These are phyloP conservation scores for Cephaloascus fragrans DNA, from an alignment of 805 yeast genomes.

Conservation along the genomic window DNA sequence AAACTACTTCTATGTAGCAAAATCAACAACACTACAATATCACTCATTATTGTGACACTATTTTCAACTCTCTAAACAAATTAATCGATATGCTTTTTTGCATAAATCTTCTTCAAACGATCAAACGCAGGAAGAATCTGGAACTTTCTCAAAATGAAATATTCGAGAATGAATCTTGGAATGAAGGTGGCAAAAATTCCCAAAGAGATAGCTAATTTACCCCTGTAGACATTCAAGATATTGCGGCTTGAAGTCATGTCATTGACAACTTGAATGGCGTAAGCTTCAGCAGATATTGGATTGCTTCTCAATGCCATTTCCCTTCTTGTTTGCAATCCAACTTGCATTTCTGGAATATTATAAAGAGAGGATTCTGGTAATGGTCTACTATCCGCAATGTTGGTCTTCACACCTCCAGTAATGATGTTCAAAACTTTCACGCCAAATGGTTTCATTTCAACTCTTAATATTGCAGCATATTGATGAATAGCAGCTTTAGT, in stretches of 20 bases:
- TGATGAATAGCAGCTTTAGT: constrained; percentile 71
- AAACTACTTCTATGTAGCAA: no score
- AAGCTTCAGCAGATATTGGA: constrained; percentile 52
- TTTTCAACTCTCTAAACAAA: no score
- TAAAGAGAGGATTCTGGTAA: constrained; percentile 48
- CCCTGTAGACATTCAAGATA: constrained; percentile 48
- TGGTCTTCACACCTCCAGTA: constrained; percentile 70
- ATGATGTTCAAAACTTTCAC: constrained; percentile 61
- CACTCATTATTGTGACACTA: no score
- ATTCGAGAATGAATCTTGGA: constrained; percentile 41
- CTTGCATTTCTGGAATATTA: constrained; percentile 38
- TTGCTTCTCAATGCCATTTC: constrained; percentile 47
- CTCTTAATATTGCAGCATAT: constrained; percentile 50
- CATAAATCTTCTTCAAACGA: constrained; percentile 12
- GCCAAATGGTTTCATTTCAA: constrained; percentile 64
- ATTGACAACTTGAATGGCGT: constrained; percentile 44
- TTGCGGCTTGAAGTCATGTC: constrained; percentile 31
- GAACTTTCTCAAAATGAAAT: constrained; percentile 25
- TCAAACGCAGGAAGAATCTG: constrained; percentile 16
- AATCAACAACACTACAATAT: not conserved
- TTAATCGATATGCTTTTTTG: constrained; percentile 18
- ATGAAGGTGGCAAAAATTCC: constrained; percentile 21
- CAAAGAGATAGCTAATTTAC: constrained; percentile 31
- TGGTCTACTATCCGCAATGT: constrained; percentile 57
- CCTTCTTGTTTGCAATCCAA: constrained; percentile 40